phyloP scores from a whole-genome alignment of 768 basidiomycete species.

The Suillus subaureus region DNA sequence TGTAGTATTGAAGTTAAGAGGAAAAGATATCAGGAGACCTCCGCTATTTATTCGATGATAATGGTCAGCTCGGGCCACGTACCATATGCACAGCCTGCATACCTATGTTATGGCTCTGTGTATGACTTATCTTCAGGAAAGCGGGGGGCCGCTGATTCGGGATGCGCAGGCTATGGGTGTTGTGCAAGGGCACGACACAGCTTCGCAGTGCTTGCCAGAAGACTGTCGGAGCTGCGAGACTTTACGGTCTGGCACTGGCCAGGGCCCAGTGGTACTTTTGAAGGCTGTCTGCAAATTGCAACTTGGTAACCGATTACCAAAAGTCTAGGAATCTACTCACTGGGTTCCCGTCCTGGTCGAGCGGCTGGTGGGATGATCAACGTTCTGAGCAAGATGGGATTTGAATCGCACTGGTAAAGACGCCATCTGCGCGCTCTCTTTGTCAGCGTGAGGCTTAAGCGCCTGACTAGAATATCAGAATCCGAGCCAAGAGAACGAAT shows the following conservation, averaged over 20 bases:
- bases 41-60: not conserved
- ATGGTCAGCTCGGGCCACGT: not conserved
- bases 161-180: not conserved
- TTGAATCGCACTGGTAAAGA: not conserved
- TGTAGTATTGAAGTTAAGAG: not conserved
- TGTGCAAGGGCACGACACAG: not conserved
- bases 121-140: not conserved
- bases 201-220: conserved; percentile 1
- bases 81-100: not conserved
- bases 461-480: not conserved
- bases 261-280: not conserved
- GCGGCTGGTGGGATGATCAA: not conserved
- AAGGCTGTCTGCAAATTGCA: not conserved
- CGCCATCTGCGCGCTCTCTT: not conserved
- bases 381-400: not conserved
- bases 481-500: not conserved
- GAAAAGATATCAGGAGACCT: not conserved
- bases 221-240: not conserved
- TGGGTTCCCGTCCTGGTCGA: not conserved
- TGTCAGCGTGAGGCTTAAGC: conserved; percentile 2
- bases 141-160: not conserved
- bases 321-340: not conserved
- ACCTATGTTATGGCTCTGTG: not conserved
- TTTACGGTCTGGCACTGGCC: not conserved
- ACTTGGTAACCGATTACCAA: not conserved